Conservation (phyloP, 495 filamentous ascomycete genomes). For the Neurospora sp. region DNA sequence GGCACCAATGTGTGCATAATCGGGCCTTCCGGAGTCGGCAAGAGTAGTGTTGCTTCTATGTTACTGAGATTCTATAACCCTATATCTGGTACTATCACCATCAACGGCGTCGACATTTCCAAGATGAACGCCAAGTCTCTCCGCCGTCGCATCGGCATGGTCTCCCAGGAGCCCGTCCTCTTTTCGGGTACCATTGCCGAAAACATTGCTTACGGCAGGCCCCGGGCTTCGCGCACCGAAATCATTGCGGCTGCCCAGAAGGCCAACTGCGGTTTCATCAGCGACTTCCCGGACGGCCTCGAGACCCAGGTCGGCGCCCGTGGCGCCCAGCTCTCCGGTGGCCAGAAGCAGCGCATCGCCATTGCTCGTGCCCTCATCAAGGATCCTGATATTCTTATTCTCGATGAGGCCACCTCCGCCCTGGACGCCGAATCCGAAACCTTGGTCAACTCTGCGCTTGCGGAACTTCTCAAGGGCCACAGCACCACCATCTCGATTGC, state of each 20-base stretch:
- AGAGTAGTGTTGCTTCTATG: too few relatives aligned
- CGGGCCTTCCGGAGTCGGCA: slow-evolving; percentile 66
- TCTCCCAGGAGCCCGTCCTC: slow-evolving; percentile 89
- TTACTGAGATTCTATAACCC: slow-evolving; percentile 63
- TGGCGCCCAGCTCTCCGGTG: slow-evolving; percentile 87
- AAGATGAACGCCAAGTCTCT: slow-evolving; percentile 89
- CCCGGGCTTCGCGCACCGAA: slow-evolving; percentile 63
- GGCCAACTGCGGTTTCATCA: slow-evolving; percentile 95
- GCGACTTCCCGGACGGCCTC: slow-evolving; percentile 90
- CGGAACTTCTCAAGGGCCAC: slow-evolving; percentile 66
- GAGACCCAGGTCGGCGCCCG: slow-evolving; percentile 90
- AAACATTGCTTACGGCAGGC: slow-evolving; percentile 91
- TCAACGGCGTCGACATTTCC: slow-evolving; percentile 76
- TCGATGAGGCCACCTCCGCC: slow-evolving; percentile 90
- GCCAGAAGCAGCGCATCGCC: slow-evolving; percentile 96
- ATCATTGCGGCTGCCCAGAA: slow-evolving; percentile 81
- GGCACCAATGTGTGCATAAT: slow-evolving; percentile 94
- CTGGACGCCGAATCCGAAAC: slow-evolving; percentile 98
- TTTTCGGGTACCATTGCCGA: slow-evolving; percentile 95
- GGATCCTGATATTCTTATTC: slow-evolving; percentile 88
- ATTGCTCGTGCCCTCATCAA: slow-evolving; percentile 93
- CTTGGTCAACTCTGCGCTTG: slow-evolving; percentile 81
- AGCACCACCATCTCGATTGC: slow-evolving; percentile 97
- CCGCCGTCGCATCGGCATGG: slow-evolving; percentile 88
- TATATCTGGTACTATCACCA: slow-evolving; percentile 63